phyloP scores from a whole-genome alignment of 106 monocot species.

The Platanthera guangdongensis region DNA sequence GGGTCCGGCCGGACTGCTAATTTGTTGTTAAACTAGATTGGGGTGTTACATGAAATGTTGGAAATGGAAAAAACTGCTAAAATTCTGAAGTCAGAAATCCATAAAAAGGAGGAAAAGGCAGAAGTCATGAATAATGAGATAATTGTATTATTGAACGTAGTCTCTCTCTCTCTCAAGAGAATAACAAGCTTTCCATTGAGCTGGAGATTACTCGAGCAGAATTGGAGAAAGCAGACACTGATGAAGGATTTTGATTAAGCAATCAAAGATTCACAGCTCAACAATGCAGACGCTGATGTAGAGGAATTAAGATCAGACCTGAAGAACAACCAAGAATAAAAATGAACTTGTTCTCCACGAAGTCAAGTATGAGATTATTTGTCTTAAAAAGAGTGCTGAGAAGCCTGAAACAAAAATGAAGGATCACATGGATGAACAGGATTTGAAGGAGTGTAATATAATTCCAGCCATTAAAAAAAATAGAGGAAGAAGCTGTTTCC shows the following conservation, averaged over 20 bases:
- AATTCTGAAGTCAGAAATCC: slow-evolving; percentile 16
- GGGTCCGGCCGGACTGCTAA: no score
- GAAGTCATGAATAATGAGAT: slow-evolving; percentile 8
- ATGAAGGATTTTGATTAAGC: slow-evolving; percentile 39
- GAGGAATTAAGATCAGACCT: slow-evolving; percentile 30
- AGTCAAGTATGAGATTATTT: slow-evolving; percentile 43
- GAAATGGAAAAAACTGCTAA: slow-evolving; percentile 19
- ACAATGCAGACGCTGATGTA: slow-evolving; percentile 25
- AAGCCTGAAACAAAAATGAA: slow-evolving; percentile 36
- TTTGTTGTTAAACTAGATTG: no score
- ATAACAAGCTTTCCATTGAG: slow-evolving; percentile 22
- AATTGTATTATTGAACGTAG: slow-evolving; percentile 13
- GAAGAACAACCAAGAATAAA: slow-evolving; percentile 34
- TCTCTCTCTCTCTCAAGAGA: slow-evolving; percentile 34
- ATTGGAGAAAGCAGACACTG: slow-evolving; percentile 27
- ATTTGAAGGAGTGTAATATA: slow-evolving; percentile 42
- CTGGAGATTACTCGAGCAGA: slow-evolving; percentile 26
- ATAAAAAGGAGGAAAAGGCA: neutral
- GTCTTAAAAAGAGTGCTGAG: slow-evolving; percentile 32
- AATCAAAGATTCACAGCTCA: slow-evolving; percentile 16
- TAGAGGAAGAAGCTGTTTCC: slow-evolving; percentile 43
- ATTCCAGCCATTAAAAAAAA: slow-evolving; percentile 22
- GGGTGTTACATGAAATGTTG: neutral
- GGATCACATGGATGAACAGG: slow-evolving; percentile 22
- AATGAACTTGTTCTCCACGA: slow-evolving; percentile 31